Base-by-base conservation (phyloP, 2,329 filamentous ascomycete genomes). In the Leptographium procerum region DNA sequence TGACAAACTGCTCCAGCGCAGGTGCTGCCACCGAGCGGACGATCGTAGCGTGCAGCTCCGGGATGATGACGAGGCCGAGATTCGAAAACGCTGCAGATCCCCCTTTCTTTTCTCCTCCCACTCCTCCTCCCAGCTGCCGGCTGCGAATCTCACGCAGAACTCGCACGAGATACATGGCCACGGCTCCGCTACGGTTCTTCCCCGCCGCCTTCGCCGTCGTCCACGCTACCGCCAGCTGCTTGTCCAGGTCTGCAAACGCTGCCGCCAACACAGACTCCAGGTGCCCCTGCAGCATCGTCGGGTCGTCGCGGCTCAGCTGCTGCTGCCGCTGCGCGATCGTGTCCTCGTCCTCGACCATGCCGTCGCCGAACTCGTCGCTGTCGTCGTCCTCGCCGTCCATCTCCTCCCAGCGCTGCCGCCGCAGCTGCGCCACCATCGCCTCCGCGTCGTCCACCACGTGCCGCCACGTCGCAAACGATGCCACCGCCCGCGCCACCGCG, bases 291-390 rank as follows among this genome's bases (percentile, higher is more conserved):
- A 76, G 63, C 22, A 66, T 64, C 57, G 68, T 66, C 13, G 73
- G 74, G 60, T 76, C 71, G 11, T 92, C 83, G 56, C 82, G 82
- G 69, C 85, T 89, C 14, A 95, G 76, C 0, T 85, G 69, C 43
- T 79, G 78, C 64, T 89, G 85, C 36, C 85, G 79, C 22, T 77
- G 77, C 61, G 89, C 85, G 24, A 87, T 80, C 1, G 80, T 82
- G 57, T 87, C 78, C 61, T 91, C 87, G 60, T 90, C 86, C 60
- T 90, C 87, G 47, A 89, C 82, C 55, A 87, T 82, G 57, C 87
- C 83, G 58, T 57, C 52, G 43, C 6, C 52, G 9, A 31, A 33
- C 13, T 29, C 82, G 55, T 87, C 78, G 60, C 90, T 87, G 59
- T 89, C 85, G 59, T 89, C 86, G 40, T 88, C 82, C 56, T 87